Percentiles rank a stretch among this genome's conserved stretches.
Conservation (phyloP, 306 rosid species). For the Corylus heterophylla region DNA sequence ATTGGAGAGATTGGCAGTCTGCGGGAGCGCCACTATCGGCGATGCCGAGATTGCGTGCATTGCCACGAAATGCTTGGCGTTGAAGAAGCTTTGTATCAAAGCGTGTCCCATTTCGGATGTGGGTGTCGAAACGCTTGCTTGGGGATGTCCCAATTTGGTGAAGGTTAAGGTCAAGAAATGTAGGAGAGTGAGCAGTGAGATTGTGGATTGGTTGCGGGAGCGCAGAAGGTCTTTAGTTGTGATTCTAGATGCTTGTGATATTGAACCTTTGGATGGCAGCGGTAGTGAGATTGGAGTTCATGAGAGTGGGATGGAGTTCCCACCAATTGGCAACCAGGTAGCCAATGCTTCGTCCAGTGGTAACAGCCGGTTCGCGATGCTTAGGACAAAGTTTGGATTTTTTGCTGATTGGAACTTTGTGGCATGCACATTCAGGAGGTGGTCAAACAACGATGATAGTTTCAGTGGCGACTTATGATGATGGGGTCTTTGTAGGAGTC, state of each 20-base stretch:
- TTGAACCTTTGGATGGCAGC: slow-evolving; percentile 46
- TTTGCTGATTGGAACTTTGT: slow-evolving; percentile 50
- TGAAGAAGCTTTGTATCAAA: slow-evolving; percentile 80
- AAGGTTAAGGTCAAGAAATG: slow-evolving; percentile 85
- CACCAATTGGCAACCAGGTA: slow-evolving; percentile 13
- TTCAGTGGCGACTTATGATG: slow-evolving; percentile 34
- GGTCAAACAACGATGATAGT: slow-evolving; percentile 37
- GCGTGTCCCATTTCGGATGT: slow-evolving; percentile 77
- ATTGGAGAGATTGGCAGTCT: slow-evolving; percentile 74
- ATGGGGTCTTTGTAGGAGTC: slow-evolving; percentile 11
- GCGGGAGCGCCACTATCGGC: slow-evolving; percentile 71
- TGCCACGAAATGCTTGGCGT: slow-evolving; percentile 62
- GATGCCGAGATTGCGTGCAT: slow-evolving; percentile 75
- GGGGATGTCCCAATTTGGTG: slow-evolving; percentile 77
- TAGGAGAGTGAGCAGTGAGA: slow-evolving; percentile 59
- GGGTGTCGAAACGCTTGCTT: slow-evolving; percentile 67
- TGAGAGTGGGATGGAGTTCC: slow-evolving; percentile 32
- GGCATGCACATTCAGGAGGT: slow-evolving; percentile 56
- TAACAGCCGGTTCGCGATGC: slow-evolving; percentile 40
- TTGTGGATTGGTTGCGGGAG: slow-evolving; percentile 60
- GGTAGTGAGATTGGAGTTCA: slow-evolving; percentile 39
- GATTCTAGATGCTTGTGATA: slow-evolving; percentile 58
- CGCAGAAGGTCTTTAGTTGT: slow-evolving; percentile 59
- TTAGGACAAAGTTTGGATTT: slow-evolving; percentile 52
- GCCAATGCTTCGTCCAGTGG: slow-evolving; percentile 42